Evolutionary conservation across 1,139 yeast species (phyloP).

Genomic region (Pneumocystis jirovecii): DNA sequence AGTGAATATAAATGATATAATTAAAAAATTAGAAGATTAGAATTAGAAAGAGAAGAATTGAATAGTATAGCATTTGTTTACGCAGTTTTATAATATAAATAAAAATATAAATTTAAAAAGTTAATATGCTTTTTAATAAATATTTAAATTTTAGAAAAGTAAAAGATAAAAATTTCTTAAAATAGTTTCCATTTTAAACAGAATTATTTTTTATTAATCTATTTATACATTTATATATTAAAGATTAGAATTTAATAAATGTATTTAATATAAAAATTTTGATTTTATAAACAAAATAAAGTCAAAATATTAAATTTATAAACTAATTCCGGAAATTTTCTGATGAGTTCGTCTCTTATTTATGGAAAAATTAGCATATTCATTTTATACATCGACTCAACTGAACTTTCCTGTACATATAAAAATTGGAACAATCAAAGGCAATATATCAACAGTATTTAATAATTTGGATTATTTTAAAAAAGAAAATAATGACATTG

Average conservation of each 20-base stretch:
- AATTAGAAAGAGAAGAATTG: constrained; percentile 2
- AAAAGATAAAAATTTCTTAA: no score
- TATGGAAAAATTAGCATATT: constrained; percentile 36
- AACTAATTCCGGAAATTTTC: neutral
- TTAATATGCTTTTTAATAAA: no score
- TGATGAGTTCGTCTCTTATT: neutral
- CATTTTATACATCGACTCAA: constrained; percentile 68
- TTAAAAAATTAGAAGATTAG: neutral
- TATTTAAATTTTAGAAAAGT: no score
- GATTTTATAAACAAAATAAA: neutral
- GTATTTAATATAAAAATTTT: neutral
- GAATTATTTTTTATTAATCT: no score
- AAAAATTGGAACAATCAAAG: constrained; percentile 24
- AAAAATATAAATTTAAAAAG: no score
- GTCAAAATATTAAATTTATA: neutral
- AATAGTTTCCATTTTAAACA: no score
- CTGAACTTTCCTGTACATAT: constrained; percentile 41
- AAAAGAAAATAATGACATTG: constrained; percentile 37
- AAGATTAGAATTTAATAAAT: no score
- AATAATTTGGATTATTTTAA: constrained; percentile 23
- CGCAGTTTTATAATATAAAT: no score
- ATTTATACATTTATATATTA: no score
- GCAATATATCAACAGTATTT: constrained; percentile 6
- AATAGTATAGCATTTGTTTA: neutral
- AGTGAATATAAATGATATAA: neutral